Conservation (phyloP, 2,329 filamentous ascomycete genomes). For the Claviceps sorghi region DNA sequence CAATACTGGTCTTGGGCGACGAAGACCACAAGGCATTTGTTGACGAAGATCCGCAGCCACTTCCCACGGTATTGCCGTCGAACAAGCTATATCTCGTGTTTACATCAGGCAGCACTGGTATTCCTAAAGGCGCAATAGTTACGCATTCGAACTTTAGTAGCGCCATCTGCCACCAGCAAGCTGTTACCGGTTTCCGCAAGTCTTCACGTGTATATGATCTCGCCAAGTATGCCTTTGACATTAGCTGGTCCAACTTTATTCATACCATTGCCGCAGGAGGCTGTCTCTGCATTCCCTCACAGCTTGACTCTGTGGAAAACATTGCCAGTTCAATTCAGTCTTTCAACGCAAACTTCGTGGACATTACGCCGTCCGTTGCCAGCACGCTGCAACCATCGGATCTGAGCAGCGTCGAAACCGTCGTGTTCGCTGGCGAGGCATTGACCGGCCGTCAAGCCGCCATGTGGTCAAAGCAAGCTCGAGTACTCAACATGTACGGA, state of each 20-base stretch:
- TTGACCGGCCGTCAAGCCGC: conserved; percentile 1
- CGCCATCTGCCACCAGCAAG: conserved; percentile 6
- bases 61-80: not conserved
- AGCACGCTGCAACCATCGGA: not conserved
- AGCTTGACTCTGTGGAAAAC: not conserved
- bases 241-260: conserved; percentile 34
- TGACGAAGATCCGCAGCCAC: not conserved
- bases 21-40: not conserved
- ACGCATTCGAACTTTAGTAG: conserved; percentile 7
- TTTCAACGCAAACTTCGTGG: conserved; percentile 1
- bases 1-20: not conserved
- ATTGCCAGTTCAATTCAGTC: not conserved
- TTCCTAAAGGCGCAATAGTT: conserved; percentile 10
- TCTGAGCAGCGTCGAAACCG: not conserved
- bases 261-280: conserved; percentile 32
- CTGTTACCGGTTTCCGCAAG: conserved; percentile 5
- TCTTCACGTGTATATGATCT: conserved; percentile 24
- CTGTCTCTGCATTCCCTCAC: conserved; percentile 33
- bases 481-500: conserved; percentile 7
- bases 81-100: conserved; percentile 6
- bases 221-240: conserved; percentile 35
- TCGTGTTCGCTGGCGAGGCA: conserved; percentile 3
- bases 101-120: conserved; percentile 7
- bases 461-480: conserved; percentile 9
- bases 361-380: conserved; percentile 4